phyloP scores from a whole-genome alignment of 352 stramenopile genomes.

The Globisporangium perplexum region DNA sequence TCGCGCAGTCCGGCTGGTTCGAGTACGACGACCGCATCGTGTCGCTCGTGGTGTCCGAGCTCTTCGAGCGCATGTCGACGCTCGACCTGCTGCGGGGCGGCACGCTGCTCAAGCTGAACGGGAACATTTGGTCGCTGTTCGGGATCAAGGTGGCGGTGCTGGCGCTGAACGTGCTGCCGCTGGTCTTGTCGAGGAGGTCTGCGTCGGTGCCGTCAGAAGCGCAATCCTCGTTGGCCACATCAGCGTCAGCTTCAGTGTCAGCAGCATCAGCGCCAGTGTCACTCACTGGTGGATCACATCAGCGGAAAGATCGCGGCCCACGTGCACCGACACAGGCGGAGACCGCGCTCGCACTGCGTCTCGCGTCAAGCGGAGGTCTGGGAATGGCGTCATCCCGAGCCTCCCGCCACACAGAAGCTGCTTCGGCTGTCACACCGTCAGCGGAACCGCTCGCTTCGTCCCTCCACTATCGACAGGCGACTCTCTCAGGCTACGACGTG shows the following conservation, averaged over 20 bases:
- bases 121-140: conserved; percentile 11
- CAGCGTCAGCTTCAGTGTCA: no score
- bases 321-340: no score
- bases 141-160: conserved; percentile 1
- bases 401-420: no score
- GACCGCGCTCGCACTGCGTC: neutral
- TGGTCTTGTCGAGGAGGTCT: neutral
- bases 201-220: neutral
- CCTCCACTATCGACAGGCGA: no score
- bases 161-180: conserved; percentile 3
- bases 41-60: neutral
- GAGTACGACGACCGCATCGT: conserved; percentile 12
- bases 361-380: neutral
- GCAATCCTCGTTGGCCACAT: neutral
- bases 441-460: no score
- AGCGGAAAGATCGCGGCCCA: no score
- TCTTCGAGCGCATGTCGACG: neutral
- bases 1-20: conserved; percentile 9
- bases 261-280: neutral
- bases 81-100: conserved; percentile 1
- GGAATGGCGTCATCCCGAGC: neutral
- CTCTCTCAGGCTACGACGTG: conserved; percentile 22
- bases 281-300: no score
- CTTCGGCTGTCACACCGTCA: no score
- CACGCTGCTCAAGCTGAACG: conserved; percentile 5